Evolutionary conservation across 352 stramenopile species (phyloP), one percentile per base, ranked within the genome.

Genomic region (Pythium aristosporum): DNA sequence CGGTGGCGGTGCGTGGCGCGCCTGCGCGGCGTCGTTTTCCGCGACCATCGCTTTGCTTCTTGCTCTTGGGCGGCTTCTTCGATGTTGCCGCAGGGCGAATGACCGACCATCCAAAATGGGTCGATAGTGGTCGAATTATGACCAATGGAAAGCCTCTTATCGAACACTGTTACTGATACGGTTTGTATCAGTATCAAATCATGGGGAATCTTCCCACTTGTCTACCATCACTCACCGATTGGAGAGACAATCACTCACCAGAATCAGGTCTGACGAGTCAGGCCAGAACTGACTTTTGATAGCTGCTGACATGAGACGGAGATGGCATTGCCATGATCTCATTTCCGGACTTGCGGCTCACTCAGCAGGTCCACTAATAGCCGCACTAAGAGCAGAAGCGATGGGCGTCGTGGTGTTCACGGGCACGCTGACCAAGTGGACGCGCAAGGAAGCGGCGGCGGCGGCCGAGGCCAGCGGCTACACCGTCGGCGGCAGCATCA

Each of bases 401-500:
- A 70, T 57, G 55, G 62, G 63, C 16, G 60, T 75, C 4, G 75
- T 88, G 15, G 77, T 88, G 49, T 88, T 88, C 64, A 83, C 76
- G 15, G 76, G 79, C n/a, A 71, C 65, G 60, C 57, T 88, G 34
- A 72, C 65, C 15, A 62, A 55, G 46, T 75, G 80, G 73, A 69
- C 75, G 43, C 73, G 79, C 30, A 79, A 79, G 47, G 70, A 82
- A 20, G 76, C 65, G 13, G 57, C 55, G 0, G 59, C 59, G 0
- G 57, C 77, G 53, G 75, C 79, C 13, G 71, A 83, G 63, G 25
- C 57, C 9, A 62, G 65, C 23, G 79, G 79, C 30, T 86, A 71
- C 54, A 67, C 53, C 13, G 76, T 86, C 13, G 66, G 68, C 23
- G n/a, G n/a, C 2, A 71, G 51, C 32, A 49, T 88, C 20, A 79